phyloP scores from a whole-genome alignment of 73 alveolate genomes.

The Breviolum minutum region DNA sequence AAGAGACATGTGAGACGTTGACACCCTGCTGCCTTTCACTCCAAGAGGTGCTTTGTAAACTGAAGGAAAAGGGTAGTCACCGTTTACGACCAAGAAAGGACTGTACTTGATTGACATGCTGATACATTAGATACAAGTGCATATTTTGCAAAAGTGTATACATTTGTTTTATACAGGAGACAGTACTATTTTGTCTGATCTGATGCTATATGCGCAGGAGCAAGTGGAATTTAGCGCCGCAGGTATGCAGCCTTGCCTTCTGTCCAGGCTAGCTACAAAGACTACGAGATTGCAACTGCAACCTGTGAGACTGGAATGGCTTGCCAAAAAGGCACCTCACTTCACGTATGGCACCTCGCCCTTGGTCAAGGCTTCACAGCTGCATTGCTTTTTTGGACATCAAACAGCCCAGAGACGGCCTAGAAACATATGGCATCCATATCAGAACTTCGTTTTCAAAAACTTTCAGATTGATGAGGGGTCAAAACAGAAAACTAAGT shows the following conservation, averaged over 20 bases:
- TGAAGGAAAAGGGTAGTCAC: too few species aligned
- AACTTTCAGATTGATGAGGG: not conserved
- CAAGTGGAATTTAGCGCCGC: too few species aligned
- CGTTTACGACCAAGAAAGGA: too few species aligned
- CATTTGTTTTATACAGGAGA: too few species aligned
- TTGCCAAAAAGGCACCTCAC: not conserved
- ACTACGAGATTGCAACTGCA: not conserved
- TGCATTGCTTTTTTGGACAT: not conserved
- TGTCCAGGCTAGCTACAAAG: not conserved
- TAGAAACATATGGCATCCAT: not conserved
- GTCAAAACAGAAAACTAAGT: not conserved
- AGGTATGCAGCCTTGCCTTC: not conserved
- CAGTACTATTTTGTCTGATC: too few species aligned
- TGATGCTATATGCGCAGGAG: too few species aligned
- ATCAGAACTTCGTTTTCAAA: not conserved
- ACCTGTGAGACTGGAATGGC: not conserved
- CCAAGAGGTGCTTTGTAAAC: too few species aligned
- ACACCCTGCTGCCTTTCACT: not conserved
- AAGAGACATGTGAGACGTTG: not conserved
- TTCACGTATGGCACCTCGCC: slow-evolving; percentile 87
- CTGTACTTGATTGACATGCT: too few species aligned
- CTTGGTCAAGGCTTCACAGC: not conserved
- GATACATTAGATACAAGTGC: too few species aligned
- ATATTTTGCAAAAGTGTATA: too few species aligned
- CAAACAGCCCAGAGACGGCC: not conserved